Percentiles rank a stretch among this genome's conserved stretches.
phyloP scores from a whole-genome alignment of 441 rosid species.

The Gossypium davidsonii region DNA sequence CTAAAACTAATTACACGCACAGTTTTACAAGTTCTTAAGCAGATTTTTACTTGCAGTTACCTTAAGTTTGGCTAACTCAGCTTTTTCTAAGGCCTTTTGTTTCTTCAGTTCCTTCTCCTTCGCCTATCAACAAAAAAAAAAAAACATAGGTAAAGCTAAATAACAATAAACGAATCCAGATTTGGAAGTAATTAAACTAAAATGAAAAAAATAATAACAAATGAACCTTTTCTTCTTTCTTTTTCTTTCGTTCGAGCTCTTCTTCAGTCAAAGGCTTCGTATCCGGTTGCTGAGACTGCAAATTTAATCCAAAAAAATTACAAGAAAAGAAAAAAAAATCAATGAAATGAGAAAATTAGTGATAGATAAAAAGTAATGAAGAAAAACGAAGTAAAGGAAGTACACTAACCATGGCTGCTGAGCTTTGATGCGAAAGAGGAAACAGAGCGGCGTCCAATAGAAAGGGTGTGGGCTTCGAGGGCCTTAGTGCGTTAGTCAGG shows the following conservation, averaged over 20 bases:
- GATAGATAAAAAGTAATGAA: not conserved
- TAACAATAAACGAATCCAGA: not conserved
- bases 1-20: not conserved
- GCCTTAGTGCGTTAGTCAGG: not conserved
- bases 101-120: slow-evolving; percentile 82
- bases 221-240: slow-evolving; percentile 76
- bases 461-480: not conserved
- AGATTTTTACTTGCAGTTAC: slow-evolving; percentile 19
- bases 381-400: not conserved
- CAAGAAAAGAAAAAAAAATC: not conserved
- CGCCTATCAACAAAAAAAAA: slow-evolving; percentile 31
- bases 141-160: not conserved
- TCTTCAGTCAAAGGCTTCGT: slow-evolving; percentile 40
- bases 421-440: not conserved
- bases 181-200: not conserved
- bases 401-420: slow-evolving; percentile 4
- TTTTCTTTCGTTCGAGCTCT: slow-evolving; percentile 85
- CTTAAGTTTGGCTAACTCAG: slow-evolving; percentile 57
- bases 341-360: not conserved
- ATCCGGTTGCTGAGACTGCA: slow-evolving; percentile 45
- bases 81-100: slow-evolving; percentile 76
- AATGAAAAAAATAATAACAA: not conserved
- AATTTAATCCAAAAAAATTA: not conserved
- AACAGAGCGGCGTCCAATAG: not conserved
- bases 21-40: not conserved